Evolutionary conservation across 306 rosid species (phyloP), one percentile per base, ranked within the genome.

Genomic region (Cucurbita pepo): DNA sequence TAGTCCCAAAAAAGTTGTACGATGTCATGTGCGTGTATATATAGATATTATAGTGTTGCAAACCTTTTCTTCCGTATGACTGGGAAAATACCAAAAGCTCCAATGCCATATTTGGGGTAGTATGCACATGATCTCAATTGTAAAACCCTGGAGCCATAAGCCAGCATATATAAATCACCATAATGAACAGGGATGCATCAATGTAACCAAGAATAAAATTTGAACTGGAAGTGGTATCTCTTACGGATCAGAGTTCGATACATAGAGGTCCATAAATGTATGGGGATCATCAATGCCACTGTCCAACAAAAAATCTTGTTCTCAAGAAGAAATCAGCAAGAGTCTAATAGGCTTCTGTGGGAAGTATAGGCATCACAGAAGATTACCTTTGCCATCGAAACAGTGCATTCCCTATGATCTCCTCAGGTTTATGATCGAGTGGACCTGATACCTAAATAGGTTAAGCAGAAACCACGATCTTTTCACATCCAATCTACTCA

Each of bases 331-430:
- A 71, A 72, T 15, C 30, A 30, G 37, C 0, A 52, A 71, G 13
- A 34, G 50, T 11, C 18, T 15, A 41, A 51, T 61, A 71, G 61
- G 59, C 30, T n/a, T 52, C 5, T 6, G 10, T 34, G 5, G 2
- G 57, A 13, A 41, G 16, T 19, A 30, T 19, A 47, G 22, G 41
- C 34, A 71, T 37, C 61, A 53, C 10, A 41, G 36, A 18, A 61
- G 15, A 60, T 73, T 74, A 91, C 99, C 99, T 85, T 83, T 94
- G 97, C 99, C 99, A 94, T 45, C 99, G 92, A 87, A 94, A 91
- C 61, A 82, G 80, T 0, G 99, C 95, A 83, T 94, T 82, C 76
- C 97, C 97, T 18, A 67, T 15, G 21, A 89, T 78, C 60, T 94
- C 88, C 14, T 85, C 83, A 0, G 88, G 91, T 76, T 85, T 87